Evolutionary conservation across 768 basidiomycete genomes (phyloP).

Genomic region (Phallus indusiatus): DNA sequence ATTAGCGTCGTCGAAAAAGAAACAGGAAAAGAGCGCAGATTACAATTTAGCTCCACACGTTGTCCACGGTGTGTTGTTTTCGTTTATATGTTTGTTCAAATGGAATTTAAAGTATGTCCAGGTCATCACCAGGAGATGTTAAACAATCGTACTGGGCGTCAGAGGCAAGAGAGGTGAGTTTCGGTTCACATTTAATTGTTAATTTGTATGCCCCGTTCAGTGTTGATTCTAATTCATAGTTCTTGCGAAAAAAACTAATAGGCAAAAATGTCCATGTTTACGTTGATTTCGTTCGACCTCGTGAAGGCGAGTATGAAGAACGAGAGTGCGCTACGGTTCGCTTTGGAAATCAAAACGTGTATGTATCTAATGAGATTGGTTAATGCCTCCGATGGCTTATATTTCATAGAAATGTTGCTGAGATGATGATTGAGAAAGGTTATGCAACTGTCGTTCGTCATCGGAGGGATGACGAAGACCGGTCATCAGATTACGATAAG

Average conservation of each 20-base stretch:
- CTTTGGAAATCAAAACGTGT: conserved; percentile 75
- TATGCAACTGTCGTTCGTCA: conserved; percentile 85
- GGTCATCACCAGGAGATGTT: conserved; percentile 64
- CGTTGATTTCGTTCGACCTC: conserved; percentile 84
- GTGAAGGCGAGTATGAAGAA: conserved; percentile 90
- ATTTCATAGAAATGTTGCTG: conserved; percentile 71
- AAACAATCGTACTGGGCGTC: conserved; percentile 82
- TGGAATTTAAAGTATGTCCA: neutral
- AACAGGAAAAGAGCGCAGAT: conserved; percentile 61
- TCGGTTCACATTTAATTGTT: conserved; percentile 7
- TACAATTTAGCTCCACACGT: conserved; percentile 83
- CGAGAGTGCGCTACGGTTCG: conserved; percentile 87
- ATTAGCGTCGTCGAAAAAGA: conserved; percentile 73
- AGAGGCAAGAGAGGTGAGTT: conserved; percentile 67
- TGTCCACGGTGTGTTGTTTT: conserved; percentile 58
- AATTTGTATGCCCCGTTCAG: neutral
- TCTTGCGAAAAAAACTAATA: conserved; percentile 84
- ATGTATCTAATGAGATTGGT: too few species aligned
- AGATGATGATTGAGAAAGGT: conserved; percentile 90
- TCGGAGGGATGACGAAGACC: conserved; percentile 89
- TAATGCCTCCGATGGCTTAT: too few species aligned
- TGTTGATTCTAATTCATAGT: conserved; percentile 22
- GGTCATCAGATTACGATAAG: conserved; percentile 94
- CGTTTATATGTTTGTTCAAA: conserved; percentile 8
- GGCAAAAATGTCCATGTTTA: conserved; percentile 79